A percentile compares a stretch with the other conserved stretches of the same genome.
Evolutionary conservation across 2,329 filamentous ascomycete species (phyloP).

Genomic region (Sphaceloma murrayae): DNA sequence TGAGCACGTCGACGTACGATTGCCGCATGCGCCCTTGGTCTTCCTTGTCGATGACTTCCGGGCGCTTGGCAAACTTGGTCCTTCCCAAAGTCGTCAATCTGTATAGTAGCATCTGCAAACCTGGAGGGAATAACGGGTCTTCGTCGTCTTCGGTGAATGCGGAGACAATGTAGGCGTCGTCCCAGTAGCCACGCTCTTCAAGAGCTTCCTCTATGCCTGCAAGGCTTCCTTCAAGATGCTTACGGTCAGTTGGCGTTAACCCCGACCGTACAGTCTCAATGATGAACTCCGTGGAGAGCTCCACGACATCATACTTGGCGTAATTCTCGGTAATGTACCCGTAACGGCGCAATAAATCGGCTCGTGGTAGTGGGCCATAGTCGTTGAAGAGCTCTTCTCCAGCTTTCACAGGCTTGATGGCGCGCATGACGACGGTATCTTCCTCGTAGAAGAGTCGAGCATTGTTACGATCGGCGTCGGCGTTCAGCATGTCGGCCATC

Average conservation of each 20-base stretch:
- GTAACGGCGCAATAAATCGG: slow-evolving; percentile 73
- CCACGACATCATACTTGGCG: slow-evolving; percentile 69
- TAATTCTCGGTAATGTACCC: slow-evolving; percentile 79
- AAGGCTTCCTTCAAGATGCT: slow-evolving; percentile 29
- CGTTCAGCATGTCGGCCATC: slow-evolving; percentile 81
- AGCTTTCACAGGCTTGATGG: slow-evolving; percentile 56
- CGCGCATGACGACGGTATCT: slow-evolving; percentile 56
- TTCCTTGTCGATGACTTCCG: not conserved
- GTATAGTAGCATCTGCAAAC: slow-evolving; percentile 14
- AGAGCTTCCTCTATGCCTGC: slow-evolving; percentile 28
- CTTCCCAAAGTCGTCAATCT: not conserved
- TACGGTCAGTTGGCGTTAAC: not conserved
- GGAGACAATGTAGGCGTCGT: slow-evolving; percentile 12
- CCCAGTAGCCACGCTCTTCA: slow-evolving; percentile 19
- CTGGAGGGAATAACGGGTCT: slow-evolving; percentile 17
- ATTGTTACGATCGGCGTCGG: slow-evolving; percentile 74
- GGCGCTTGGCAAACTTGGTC: slow-evolving; percentile 8
- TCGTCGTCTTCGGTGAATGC: slow-evolving; percentile 8
- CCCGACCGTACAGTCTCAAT: slow-evolving; percentile 33
- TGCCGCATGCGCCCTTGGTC: not conserved
- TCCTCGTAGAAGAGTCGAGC: slow-evolving; percentile 55
- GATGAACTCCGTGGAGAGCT: slow-evolving; percentile 57
- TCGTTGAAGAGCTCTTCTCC: slow-evolving; percentile 81
- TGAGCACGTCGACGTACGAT: not conserved
- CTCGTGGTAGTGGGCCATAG: slow-evolving; percentile 74